Evolutionary conservation across 768 basidiomycete species (phyloP).

Genomic region (Xerocomus potaroensis): DNA sequence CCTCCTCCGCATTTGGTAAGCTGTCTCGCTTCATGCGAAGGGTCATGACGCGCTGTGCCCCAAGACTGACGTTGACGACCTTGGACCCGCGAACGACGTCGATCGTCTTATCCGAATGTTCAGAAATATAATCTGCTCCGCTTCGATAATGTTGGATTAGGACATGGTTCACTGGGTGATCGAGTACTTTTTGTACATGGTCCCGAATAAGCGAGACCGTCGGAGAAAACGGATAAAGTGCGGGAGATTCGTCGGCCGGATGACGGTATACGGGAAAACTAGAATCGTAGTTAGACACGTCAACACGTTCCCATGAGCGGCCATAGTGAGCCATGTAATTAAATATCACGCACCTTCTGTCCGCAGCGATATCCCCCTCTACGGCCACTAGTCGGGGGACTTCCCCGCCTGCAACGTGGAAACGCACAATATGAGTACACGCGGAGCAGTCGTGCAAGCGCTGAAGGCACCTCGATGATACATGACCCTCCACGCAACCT

Average conservation of each 20-base stretch:
- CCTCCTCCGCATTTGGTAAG: slow-evolving; percentile 11
- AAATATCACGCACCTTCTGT: slow-evolving; percentile 45
- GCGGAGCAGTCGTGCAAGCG: neutral
- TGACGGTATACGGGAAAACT: slow-evolving; percentile 81
- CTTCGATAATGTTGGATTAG: slow-evolving; percentile 78
- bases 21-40: slow-evolving; percentile 62
- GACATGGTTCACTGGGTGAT: slow-evolving; percentile 77
- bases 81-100: slow-evolving; percentile 70
- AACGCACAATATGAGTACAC: slow-evolving; percentile 1
- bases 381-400: slow-evolving; percentile 65
- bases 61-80: slow-evolving; percentile 79
- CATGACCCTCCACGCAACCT: slow-evolving; percentile 75
- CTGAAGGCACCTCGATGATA: slow-evolving; percentile 57
- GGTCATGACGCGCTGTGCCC: slow-evolving; percentile 73
- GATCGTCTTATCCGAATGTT: slow-evolving; percentile 85
- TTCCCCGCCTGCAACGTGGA: slow-evolving; percentile 55
- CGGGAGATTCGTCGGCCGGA: slow-evolving; percentile 75
- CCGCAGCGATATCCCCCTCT: slow-evolving; percentile 48
- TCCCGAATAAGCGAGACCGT: slow-evolving; percentile 63
- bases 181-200: slow-evolving; percentile 52
- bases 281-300: neutral
- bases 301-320: slow-evolving; percentile 2
- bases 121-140: slow-evolving; percentile 79
- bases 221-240: slow-evolving; percentile 60
- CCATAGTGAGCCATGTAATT: slow-evolving; percentile 10